Evolutionary conservation across 2,329 filamentous ascomycete species (phyloP).

Genomic region (Fusarium nisikadoi): DNA sequence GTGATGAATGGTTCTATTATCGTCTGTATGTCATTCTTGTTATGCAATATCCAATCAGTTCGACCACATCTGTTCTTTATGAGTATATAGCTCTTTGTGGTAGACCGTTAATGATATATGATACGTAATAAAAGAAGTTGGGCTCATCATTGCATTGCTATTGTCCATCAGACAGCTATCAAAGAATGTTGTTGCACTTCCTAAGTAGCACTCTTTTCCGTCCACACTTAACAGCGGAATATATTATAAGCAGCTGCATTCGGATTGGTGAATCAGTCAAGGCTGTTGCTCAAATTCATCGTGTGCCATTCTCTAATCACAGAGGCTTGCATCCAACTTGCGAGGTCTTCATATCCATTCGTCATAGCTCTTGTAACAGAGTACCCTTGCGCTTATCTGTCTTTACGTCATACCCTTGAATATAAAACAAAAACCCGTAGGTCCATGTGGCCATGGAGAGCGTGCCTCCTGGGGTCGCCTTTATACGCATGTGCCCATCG

Average conservation of each 20-base stretch:
- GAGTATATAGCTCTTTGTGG: not conserved
- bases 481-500: not conserved
- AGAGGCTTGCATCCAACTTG: not conserved
- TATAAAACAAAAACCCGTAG: not conserved
- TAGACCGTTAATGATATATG: not conserved
- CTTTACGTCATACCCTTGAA: not conserved
- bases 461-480: not conserved
- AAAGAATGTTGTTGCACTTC: not conserved
- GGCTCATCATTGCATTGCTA: not conserved
- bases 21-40: not conserved
- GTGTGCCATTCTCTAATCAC: accelerated
- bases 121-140: not conserved
- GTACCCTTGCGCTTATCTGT: accelerated
- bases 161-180: not conserved
- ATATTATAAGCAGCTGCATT: not conserved
- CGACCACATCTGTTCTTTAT: too few species aligned
- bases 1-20: not conserved
- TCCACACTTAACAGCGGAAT: accelerated
- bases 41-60: not conserved
- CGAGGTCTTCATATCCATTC: not conserved
- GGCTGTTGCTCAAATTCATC: not conserved
- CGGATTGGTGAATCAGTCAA: not conserved
- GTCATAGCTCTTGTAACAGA: not conserved
- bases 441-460: too few species aligned
- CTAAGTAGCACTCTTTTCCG: not conserved